Evolutionary conservation across 2,329 filamentous ascomycete genomes (phyloP).

Genomic region (Blastomyces percursus): DNA sequence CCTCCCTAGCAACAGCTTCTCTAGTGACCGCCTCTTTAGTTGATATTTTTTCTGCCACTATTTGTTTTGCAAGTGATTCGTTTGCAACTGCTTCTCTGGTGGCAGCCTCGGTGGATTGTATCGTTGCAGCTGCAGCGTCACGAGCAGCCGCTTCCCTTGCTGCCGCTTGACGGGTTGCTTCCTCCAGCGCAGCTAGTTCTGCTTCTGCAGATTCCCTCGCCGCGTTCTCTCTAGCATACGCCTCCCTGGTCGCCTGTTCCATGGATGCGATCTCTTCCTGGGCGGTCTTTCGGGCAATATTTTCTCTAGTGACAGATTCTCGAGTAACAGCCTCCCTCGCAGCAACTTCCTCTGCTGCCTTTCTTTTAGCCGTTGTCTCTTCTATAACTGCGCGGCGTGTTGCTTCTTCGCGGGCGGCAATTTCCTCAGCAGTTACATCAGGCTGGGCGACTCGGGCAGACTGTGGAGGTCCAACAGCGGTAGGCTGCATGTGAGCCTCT

Average conservation of each 20-base stretch:
- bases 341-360: conserved; percentile 9
- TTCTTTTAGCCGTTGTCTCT: conserved; percentile 10
- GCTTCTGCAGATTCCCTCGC: conserved; percentile 23
- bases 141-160: conserved; percentile 6
- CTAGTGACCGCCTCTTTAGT: neutral
- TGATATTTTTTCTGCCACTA: neutral
- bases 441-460: neutral
- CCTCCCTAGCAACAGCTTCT: conserved; percentile 5
- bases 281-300: conserved; percentile 23
- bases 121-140: neutral
- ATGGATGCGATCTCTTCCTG: conserved; percentile 20
- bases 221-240: conserved; percentile 25
- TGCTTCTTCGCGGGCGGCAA: conserved; percentile 14
- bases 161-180: neutral
- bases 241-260: conserved; percentile 50
- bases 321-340: conserved; percentile 5
- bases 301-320: conserved; percentile 23
- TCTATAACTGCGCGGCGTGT: conserved; percentile 10
- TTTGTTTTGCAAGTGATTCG: neutral
- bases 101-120: neutral
- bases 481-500: neutral
- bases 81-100: neutral
- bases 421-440: conserved; percentile 1
- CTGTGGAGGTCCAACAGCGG: neutral
- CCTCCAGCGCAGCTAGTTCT: conserved; percentile 5